Evolutionary conservation across 1,139 yeast species (phyloP).

Genomic region (Wickerhamomyces sp.): DNA sequence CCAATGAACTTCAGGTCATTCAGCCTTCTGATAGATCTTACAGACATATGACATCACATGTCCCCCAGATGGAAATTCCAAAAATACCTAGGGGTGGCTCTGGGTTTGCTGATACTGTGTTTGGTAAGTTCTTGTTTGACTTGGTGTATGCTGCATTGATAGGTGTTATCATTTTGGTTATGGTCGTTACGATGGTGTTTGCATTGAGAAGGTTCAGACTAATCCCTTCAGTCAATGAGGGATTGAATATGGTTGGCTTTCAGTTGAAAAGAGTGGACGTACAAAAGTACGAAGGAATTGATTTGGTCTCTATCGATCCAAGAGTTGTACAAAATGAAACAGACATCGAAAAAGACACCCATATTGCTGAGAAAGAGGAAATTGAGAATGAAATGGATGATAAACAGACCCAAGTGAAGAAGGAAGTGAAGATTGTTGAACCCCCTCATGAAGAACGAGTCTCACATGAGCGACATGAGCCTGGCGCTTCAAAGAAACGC

Average conservation of each 20-base stretch:
- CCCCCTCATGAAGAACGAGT: constrained; percentile 15
- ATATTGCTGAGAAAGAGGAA: constrained; percentile 2
- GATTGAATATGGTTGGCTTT: constrained; percentile 28
- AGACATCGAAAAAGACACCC: background rate
- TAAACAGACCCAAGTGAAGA: constrained; percentile 4
- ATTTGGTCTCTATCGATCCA: background rate
- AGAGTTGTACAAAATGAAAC: background rate
- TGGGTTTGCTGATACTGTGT: constrained; percentile 18
- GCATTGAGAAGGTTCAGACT: constrained; percentile 35
- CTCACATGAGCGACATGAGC: constrained; percentile 11
- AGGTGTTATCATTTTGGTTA: constrained; percentile 22
- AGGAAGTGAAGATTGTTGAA: constrained; percentile 19
- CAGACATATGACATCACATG: constrained; percentile 15
- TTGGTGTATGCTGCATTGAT: constrained; percentile 48
- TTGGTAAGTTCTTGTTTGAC: constrained; percentile 34
- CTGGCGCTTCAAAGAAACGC: constrained; percentile 43
- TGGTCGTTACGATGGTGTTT: constrained; percentile 29
- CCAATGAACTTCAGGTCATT: constrained; percentile 1
- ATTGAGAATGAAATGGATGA: background rate
- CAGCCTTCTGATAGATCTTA: constrained; percentile 16
- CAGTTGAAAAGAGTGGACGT: constrained; percentile 20
- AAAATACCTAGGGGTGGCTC: constrained; percentile 18
- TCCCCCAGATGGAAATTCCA: constrained; percentile 18
- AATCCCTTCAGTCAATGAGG: constrained; percentile 32
- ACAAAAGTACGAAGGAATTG: background rate